Conservation (phyloP, 2,329 filamentous ascomycete species). For the Aspergillus persii region DNA sequence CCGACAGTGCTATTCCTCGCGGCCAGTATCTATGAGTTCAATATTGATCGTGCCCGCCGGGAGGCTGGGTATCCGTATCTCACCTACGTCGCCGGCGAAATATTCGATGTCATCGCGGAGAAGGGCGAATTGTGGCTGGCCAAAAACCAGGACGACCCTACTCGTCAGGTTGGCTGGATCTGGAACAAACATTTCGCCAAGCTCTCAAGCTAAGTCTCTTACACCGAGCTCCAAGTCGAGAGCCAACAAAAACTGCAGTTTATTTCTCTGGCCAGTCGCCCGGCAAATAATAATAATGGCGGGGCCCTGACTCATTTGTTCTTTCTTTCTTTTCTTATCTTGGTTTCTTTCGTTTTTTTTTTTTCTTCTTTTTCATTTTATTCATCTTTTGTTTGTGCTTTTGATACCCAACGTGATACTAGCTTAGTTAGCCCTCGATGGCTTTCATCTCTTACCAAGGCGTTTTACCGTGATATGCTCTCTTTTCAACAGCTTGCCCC, state of each 20-base stretch:
- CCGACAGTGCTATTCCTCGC: constrained; percentile 81
- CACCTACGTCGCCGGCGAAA: constrained; percentile 92
- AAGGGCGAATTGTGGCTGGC: constrained; percentile 98
- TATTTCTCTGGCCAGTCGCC: constrained; percentile 11
- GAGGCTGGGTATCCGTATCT: constrained; percentile 96
- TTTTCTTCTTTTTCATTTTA: constrained; percentile 3
- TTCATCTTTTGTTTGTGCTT: not conserved
- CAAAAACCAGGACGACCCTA: constrained; percentile 89
- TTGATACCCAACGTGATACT: not conserved
- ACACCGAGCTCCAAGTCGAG: not conserved
- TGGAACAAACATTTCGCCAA: constrained; percentile 97
- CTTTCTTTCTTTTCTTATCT: not conserved
- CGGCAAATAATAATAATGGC: not conserved
- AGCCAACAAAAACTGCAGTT: not conserved
- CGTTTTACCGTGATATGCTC: not conserved
- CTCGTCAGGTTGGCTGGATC: constrained; percentile 85
- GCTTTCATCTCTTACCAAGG: not conserved
- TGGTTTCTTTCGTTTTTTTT: not conserved
- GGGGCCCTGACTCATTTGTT: not conserved
- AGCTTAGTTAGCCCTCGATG: not conserved
- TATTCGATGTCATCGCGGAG: constrained; percentile 89
- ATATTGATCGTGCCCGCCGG: constrained; percentile 85
- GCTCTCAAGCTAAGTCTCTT: constrained; percentile 29
- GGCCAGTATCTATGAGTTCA: constrained; percentile 93
- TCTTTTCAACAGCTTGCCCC: not conserved